phyloP scores from a whole-genome alignment of 371 early-diverging fungal genomes.

The Lichtheimia hyalospora region DNA sequence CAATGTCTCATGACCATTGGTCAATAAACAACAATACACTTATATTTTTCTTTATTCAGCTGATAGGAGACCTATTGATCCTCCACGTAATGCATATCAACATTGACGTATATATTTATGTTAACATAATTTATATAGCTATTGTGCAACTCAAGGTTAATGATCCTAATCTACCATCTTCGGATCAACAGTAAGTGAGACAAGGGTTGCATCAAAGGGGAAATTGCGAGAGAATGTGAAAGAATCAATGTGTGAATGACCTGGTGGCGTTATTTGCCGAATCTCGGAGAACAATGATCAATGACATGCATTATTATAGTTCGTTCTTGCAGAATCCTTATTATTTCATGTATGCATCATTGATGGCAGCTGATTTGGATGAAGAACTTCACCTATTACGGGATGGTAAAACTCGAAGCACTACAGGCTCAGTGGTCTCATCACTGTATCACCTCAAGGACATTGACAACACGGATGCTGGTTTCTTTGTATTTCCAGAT shows the following conservation, averaged over 20 bases:
- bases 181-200: constrained; percentile 36
- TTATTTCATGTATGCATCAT: constrained; percentile 83
- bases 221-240: not conserved
- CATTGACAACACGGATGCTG: constrained; percentile 83
- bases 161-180: constrained; percentile 49
- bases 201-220: not conserved
- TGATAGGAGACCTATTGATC: constrained; percentile 93
- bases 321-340: constrained; percentile 82
- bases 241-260: too few species aligned
- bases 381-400: constrained; percentile 73
- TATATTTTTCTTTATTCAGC: constrained; percentile 44
- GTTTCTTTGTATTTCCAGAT: constrained; percentile 96
- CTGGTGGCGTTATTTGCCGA: not conserved
- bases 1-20: not conserved
- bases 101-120: not conserved
- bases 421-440: constrained; percentile 88
- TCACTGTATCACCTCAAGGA: constrained; percentile 89
- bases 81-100: constrained; percentile 66
- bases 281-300: not conserved
- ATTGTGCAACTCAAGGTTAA: constrained; percentile 77
- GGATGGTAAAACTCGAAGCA: constrained; percentile 75
- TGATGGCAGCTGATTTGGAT: constrained; percentile 66
- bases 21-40: not conserved
- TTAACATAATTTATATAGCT: constrained; percentile 35
- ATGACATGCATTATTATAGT: constrained; percentile 25